These are phyloP conservation scores for Piper longum DNA, from an alignment of 164 flowering plant species.

Conservation along the genomic window DNA sequence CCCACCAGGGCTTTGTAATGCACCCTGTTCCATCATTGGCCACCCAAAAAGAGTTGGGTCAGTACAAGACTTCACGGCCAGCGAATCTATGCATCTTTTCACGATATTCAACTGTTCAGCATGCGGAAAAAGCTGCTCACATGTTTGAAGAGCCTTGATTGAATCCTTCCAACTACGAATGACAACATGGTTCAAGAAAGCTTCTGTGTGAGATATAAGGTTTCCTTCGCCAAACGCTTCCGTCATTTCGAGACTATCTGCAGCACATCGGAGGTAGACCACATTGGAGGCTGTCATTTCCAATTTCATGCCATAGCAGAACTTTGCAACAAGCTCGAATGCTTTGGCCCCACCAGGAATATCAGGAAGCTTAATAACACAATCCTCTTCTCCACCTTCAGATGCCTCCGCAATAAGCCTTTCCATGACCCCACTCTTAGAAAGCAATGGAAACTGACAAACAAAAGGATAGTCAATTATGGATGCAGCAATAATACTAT, in stretches of 20 bases:
- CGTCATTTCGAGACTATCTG: constrained; percentile 78
- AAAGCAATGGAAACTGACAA: constrained; percentile 74
- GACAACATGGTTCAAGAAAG: constrained; percentile 46
- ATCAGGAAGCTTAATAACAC: constrained; percentile 23
- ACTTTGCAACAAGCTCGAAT: constrained; percentile 54
- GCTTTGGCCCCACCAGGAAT: constrained; percentile 81
- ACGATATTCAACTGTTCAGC: constrained; percentile 60
- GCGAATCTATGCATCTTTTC: constrained; percentile 43
- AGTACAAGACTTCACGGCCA: constrained; percentile 80
- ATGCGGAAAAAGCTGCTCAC: constrained; percentile 31
- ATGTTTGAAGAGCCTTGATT: constrained; percentile 63
- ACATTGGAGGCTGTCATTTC: constrained; percentile 65
- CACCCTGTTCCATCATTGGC: constrained; percentile 97
- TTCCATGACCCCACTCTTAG: constrained; percentile 68
- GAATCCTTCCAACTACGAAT: constrained; percentile 90
- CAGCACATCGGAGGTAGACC: constrained; percentile 52
- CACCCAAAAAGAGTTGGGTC: constrained; percentile 94
- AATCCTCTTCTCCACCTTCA: constrained; percentile 12
- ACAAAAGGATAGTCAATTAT: not conserved
- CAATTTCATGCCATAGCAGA: constrained; percentile 58
- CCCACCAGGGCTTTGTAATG: constrained; percentile 93
- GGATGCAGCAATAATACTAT: not conserved
- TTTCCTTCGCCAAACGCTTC: constrained; percentile 74
- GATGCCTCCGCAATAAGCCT: constrained; percentile 32
- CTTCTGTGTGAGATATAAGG: constrained; percentile 44